A percentile compares a stretch with the other conserved stretches of the same genome.
Conservation (phyloP, 176 grass and related monocot genomes). For the Oryza rufipogon region DNA sequence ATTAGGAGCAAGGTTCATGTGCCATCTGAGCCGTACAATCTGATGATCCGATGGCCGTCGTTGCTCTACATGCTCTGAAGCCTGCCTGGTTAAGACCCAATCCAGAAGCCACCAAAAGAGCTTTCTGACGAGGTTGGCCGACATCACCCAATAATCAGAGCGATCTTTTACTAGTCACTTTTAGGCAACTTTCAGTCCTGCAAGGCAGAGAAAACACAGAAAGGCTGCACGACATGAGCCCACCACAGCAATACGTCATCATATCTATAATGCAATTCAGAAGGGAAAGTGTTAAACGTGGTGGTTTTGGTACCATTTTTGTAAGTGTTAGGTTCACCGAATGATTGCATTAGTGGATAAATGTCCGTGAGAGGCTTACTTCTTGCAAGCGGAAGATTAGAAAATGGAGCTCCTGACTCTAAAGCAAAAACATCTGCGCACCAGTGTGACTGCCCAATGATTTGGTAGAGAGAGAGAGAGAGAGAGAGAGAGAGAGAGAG, state of each 20-base stretch:
- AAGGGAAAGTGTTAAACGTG: slow-evolving; percentile 2
- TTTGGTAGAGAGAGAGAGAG: no score
- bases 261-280: background rate
- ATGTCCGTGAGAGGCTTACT: slow-evolving; percentile 8
- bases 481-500: no score
- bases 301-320: background rate
- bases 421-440: background rate
- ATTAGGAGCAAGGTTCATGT: background rate
- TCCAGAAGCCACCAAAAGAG: slow-evolving; percentile 23
- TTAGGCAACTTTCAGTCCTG: slow-evolving; percentile 32
- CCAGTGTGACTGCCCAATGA: background rate
- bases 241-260: background rate
- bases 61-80: background rate
- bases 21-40: slow-evolving; percentile 17
- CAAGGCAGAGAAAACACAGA: slow-evolving; percentile 13
- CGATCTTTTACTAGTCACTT: background rate
- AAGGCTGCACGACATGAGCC: slow-evolving; percentile 20
- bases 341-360: slow-evolving; percentile 12
- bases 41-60: background rate
- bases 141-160: background rate
- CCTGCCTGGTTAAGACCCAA: slow-evolving; percentile 15
- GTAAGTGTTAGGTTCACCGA: background rate
- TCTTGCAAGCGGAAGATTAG: background rate
- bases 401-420: slow-evolving; percentile 17
- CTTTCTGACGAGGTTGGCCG: background rate